Evolutionary conservation across 2,329 filamentous ascomycete species (phyloP).

Genomic region (Aureobasidium sp.): DNA sequence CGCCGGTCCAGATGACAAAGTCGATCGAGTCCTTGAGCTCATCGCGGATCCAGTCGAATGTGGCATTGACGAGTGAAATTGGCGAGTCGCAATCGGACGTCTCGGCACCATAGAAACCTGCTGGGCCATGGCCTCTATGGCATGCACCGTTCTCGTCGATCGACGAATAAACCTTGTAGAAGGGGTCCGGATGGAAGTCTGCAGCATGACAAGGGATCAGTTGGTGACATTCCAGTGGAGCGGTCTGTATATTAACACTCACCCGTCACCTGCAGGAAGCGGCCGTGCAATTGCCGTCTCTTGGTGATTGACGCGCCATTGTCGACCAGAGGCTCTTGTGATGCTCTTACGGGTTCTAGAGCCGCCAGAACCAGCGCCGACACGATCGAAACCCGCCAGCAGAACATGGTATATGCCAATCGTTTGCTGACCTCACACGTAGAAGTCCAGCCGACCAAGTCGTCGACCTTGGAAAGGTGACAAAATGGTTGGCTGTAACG

Average conservation of each 20-base stretch:
- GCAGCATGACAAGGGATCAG: conserved; percentile 12
- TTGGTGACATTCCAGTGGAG: conserved; percentile 18
- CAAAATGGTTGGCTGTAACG: conserved; percentile 8
- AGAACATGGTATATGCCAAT: conserved; percentile 2
- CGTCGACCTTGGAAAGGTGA: background rate
- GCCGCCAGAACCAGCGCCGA: background rate
- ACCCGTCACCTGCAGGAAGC: conserved; percentile 88
- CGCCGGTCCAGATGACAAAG: conserved; percentile 35
- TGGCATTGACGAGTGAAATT: conserved; percentile 71
- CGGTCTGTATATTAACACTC: conserved; percentile 26
- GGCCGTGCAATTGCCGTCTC: conserved; percentile 44
- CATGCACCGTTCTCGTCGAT: conserved; percentile 64
- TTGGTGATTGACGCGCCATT: conserved; percentile 7
- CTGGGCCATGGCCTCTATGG: conserved; percentile 68
- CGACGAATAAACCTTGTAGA: conserved; percentile 73
- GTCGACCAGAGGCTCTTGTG: conserved; percentile 14
- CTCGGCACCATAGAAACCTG: conserved; percentile 77
- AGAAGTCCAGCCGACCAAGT: background rate
- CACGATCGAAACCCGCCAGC: background rate
- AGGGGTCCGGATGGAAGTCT: conserved; percentile 90
- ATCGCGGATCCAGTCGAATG: conserved; percentile 73
- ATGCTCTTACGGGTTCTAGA: background rate
- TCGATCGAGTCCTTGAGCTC: conserved; percentile 32
- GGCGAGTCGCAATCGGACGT: conserved; percentile 86
- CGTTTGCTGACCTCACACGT: conserved; percentile 3